Evolutionary conservation across 2,329 filamentous ascomycete genomes (phyloP), one percentile per base, ranked within the genome.

Genomic region (Apiospora marii): DNA sequence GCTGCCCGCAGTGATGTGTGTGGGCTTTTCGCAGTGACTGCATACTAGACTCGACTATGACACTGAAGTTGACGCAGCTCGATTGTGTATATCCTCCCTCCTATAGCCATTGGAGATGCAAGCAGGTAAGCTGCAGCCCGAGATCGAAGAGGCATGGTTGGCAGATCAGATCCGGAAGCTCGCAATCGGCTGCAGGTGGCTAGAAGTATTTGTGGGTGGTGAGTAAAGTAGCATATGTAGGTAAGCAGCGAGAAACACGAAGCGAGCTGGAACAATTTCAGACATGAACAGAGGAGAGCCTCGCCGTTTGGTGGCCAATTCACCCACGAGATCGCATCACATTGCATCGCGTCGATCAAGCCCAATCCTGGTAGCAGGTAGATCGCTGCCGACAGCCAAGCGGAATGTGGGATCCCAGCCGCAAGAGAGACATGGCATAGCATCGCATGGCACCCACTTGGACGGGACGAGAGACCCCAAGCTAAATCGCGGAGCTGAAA

Each of bases 391-490:
- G 58, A 64, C 34, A 37, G 41, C 34, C 58, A 64, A 64, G 58
- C 34, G 58, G 58, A 64, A 64, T 64, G 58, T 64, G 58, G 58
- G 8, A 64, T 64, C 41, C 58, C 58, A 64, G 58, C 58, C 58
- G 58, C 58, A 64, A 41, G 19, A 64, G 58, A 64, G 58, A 64
- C 58, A 64, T 64, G 58, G 58, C 58, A 64, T 64, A 41, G 58
- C 58, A 41, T n/a, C 30, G 58, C 58, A 64, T 41, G 19, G 34
- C 34, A 64, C 22, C 53, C 58, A 64, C 58, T 64, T 64, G 58
- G 58, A 64, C 58, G 58, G 58, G 58, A 64, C 58, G 58, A 64
- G 58, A 22, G n/a, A 34, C n/a, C 37, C 34, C 58, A n/a, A 41
- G 58, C 58, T 64, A 64, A 41, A 41, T 13, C 58, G 30, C 58